Evolutionary conservation across 2,329 filamentous ascomycete genomes (phyloP).

Genomic region (Nectriaceae sp.): DNA sequence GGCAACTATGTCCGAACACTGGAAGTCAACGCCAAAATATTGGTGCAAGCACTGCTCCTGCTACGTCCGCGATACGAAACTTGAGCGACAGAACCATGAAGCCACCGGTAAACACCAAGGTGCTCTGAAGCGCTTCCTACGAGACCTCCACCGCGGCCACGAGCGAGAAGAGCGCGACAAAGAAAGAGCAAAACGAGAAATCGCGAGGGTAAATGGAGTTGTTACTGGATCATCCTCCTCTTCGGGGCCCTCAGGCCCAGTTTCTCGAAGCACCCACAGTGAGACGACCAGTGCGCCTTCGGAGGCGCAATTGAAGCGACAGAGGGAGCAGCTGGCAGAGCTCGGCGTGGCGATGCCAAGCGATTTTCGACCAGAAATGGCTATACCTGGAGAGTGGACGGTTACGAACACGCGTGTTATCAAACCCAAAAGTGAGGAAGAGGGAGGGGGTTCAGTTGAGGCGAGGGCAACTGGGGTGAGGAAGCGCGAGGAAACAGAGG

Average conservation of each 20-base stretch:
- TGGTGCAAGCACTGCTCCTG: constrained; percentile 97
- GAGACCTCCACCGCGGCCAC: constrained; percentile 82
- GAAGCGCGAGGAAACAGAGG: constrained; percentile 63
- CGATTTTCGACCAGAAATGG: constrained; percentile 76
- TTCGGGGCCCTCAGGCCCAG: constrained; percentile 21
- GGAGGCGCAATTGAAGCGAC: constrained; percentile 72
- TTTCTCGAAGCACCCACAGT: not conserved
- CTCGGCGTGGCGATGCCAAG: constrained; percentile 86
- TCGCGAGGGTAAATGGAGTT: constrained; percentile 81
- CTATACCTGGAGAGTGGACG: constrained; percentile 88
- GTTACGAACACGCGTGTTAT: constrained; percentile 65
- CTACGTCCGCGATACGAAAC: constrained; percentile 88
- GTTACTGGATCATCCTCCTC: constrained; percentile 51
- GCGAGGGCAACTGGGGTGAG: constrained; percentile 57
- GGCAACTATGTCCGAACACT: constrained; percentile 84
- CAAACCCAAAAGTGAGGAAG: constrained; percentile 42
- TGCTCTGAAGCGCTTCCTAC: constrained; percentile 84
- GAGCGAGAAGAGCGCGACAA: constrained; percentile 81
- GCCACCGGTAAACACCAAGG: constrained; percentile 82
- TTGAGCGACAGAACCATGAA: constrained; percentile 89
- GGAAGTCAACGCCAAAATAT: constrained; percentile 96
- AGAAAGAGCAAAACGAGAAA: constrained; percentile 79
- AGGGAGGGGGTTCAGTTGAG: constrained; percentile 43
- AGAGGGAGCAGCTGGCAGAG: constrained; percentile 84
- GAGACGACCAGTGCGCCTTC: constrained; percentile 25